phyloP scores from a whole-genome alignment of 306 rosid genomes.

The Fragaria iinumae region DNA sequence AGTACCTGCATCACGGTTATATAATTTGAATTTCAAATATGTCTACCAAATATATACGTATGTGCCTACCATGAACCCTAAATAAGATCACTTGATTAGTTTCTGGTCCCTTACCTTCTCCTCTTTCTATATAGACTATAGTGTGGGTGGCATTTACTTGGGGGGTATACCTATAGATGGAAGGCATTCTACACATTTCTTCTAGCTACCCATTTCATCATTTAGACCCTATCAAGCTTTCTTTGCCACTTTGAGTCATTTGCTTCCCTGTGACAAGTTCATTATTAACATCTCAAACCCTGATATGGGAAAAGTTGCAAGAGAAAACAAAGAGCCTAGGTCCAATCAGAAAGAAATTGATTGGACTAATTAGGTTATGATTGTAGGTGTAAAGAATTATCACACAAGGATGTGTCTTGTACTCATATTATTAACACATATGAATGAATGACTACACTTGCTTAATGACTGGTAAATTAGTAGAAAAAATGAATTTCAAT shows the following conservation, averaged over 20 bases:
- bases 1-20: slow-evolving; percentile 2
- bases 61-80: not conserved
- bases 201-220: not conserved
- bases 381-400: not conserved
- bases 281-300: not conserved
- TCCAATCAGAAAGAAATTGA: not conserved
- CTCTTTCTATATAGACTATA: not conserved
- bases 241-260: slow-evolving; percentile 3
- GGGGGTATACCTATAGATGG: not conserved
- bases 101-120: slow-evolving; percentile 1
- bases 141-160: not conserved
- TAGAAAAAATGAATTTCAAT: not conserved
- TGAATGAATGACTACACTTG: not conserved
- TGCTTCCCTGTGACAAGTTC: not conserved
- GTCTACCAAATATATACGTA: not conserved
- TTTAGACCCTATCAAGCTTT: not conserved
- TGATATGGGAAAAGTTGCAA: not conserved
- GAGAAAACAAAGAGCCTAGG: not conserved
- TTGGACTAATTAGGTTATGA: not conserved
- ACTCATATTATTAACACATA: not conserved
- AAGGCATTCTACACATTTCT: not conserved
- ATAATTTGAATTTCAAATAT: slow-evolving; percentile 7
- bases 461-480: not conserved
- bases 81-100: not conserved
- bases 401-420: not conserved